Evolutionary conservation across 768 basidiomycete genomes (phyloP).

Genomic region (Naematelia encephala): DNA sequence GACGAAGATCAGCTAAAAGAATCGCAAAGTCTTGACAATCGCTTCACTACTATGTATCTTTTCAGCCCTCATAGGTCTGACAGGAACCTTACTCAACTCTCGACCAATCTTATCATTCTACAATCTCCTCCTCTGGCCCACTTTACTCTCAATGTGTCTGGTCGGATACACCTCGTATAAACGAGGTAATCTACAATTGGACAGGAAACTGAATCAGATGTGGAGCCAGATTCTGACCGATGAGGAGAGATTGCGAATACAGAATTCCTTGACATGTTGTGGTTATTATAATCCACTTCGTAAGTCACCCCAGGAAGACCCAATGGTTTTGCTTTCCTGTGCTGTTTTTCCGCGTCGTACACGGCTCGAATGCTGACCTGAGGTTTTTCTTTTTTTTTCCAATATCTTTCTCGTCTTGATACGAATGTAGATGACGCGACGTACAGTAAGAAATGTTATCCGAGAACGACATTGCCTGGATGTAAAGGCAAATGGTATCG

Average conservation of each 20-base stretch:
- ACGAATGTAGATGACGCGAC: slow-evolving; percentile 56
- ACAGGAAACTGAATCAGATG: slow-evolving; percentile 64
- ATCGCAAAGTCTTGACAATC: slow-evolving; percentile 59
- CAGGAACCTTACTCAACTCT: slow-evolving; percentile 64
- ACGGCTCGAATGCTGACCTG: neutral
- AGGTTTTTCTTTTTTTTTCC: neutral
- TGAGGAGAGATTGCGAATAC: slow-evolving; percentile 59
- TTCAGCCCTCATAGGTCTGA: slow-evolving; percentile 61
- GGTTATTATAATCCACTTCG: slow-evolving; percentile 63
- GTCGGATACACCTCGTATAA: slow-evolving; percentile 67
- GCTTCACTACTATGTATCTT: slow-evolving; percentile 60
- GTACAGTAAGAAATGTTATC: slow-evolving; percentile 61
- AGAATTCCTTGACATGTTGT: slow-evolving; percentile 62
- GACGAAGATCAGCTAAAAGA: slow-evolving; percentile 9
- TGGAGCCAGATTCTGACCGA: slow-evolving; percentile 67
- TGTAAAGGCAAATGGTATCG: slow-evolving; percentile 62
- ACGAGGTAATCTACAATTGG: slow-evolving; percentile 61
- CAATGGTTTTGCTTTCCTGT: neutral
- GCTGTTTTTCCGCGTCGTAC: neutral
- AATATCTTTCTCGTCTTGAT: neutral
- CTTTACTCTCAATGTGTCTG: slow-evolving; percentile 59
- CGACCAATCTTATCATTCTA: slow-evolving; percentile 67
- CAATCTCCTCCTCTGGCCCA: slow-evolving; percentile 66
- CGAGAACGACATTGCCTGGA: slow-evolving; percentile 63
- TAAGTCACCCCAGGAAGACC: slow-evolving; percentile 20